phyloP scores from a whole-genome alignment of 2,329 filamentous ascomycete genomes.

The Colletotrichum brevisporum region DNA sequence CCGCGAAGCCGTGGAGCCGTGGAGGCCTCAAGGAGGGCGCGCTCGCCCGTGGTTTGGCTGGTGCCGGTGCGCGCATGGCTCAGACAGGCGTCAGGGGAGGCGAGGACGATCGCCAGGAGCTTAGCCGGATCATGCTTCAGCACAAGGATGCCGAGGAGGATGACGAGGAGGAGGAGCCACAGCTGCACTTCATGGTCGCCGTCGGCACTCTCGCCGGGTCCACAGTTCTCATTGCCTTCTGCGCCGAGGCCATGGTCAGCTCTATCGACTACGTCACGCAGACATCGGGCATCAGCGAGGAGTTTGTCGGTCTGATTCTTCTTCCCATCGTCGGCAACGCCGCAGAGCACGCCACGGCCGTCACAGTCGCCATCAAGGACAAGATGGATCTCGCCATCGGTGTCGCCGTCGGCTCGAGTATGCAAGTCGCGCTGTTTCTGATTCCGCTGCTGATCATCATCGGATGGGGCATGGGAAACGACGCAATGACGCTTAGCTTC shows the following conservation, averaged over 20 bases:
- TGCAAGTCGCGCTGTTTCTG: conserved; percentile 85
- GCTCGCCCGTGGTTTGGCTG: conserved; percentile 56
- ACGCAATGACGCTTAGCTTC: conserved; percentile 86
- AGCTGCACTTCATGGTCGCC: conserved; percentile 80
- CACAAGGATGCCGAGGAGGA: conserved; percentile 73
- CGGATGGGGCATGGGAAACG: conserved; percentile 80
- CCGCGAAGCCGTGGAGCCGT: conserved; percentile 65
- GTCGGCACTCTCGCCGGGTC: conserved; percentile 78
- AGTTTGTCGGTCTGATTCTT: conserved; percentile 85
- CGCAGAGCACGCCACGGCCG: conserved; percentile 85
- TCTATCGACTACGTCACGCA: conserved; percentile 78
- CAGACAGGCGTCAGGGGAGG: conserved; percentile 49
- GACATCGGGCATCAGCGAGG: conserved; percentile 73
- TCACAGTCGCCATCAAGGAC: conserved; percentile 85
- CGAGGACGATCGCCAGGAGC: conserved; percentile 56
- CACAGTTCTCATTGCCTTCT: conserved; percentile 85
- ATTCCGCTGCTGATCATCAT: conserved; percentile 83
- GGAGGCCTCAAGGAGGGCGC: conserved; percentile 51
- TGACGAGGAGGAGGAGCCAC: conserved; percentile 81
- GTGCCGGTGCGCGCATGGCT: conserved; percentile 56
- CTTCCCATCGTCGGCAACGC: conserved; percentile 88
- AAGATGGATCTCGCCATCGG: conserved; percentile 89
- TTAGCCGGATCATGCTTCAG: conserved; percentile 61
- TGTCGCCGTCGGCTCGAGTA: conserved; percentile 83
- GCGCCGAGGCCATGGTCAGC: conserved; percentile 83